Base-by-base conservation (phyloP, 805 yeast species). In the Saturnispora saitoi region DNA sequence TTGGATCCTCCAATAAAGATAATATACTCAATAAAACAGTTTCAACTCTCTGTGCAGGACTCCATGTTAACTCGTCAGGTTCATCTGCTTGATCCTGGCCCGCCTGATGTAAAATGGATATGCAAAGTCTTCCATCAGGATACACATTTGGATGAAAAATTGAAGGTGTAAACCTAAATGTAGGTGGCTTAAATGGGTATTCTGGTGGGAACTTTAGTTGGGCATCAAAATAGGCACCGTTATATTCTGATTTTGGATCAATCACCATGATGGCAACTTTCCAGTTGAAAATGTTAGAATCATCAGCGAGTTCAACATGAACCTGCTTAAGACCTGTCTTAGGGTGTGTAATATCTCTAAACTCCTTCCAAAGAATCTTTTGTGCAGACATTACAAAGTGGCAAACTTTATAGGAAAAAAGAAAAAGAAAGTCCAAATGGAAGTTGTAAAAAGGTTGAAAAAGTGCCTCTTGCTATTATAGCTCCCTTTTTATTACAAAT, bases 111-210 rank as follows among this genome's bases (percentile, higher is more conserved):
- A 91, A 72, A 54, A 91, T 91, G 43, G 96, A 88, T 51, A 91
- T 90, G 71, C 99, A 91, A 42, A 93, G 73, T 59, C 95, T 71
- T 22, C 99, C 98, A 67, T 91, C 97, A 50, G 86, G 78, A 68
- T 93, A 91, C 45, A 91, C 95, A 64, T 91, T 93, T 28, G 99
- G 99, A 62, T 91, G 99, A 68, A 83, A 91, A 57, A 91, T 87
- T 39, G 96, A 86, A 14, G 97, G 96, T 3, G 95, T 85, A 71
- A 91, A 91, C 58, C 95, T 76, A 70, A 90, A 93, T 38, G 83
- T 80, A 39, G 98, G 99, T 22, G 99, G 99, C 15, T 87, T 72
- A 63, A 78, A 93, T 4, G 98, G 99, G 67, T 83, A 91, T 65
- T 90, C 96, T 22, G 75, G 67, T 3, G 98, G 98, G 69, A 91